A percentile compares a stretch with the other conserved stretches of the same genome.
Evolutionary conservation across 306 rosid species (phyloP).

Genomic region (Geum urbanum): DNA sequence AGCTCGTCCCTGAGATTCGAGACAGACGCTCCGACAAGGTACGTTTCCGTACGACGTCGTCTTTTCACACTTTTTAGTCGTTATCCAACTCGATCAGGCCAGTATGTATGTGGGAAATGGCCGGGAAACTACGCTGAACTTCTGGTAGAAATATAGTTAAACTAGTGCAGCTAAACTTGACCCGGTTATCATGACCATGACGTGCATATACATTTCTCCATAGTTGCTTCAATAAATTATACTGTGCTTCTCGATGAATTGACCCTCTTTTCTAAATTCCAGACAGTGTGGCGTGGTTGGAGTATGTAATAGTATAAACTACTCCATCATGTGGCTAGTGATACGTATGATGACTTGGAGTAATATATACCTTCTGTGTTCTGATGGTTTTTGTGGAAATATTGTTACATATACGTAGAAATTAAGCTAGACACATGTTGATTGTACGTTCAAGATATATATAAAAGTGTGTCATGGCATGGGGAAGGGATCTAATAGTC

Average conservation of each 20-base stretch:
- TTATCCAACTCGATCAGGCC: conserved; percentile 3
- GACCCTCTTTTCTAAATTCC: background rate
- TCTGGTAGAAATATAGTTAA: background rate
- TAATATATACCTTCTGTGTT: too few species aligned
- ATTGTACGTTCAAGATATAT: background rate
- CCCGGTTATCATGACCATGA: conserved; percentile 43
- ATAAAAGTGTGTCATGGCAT: too few species aligned
- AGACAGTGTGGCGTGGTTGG: conserved; percentile 7
- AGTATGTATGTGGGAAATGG: background rate
- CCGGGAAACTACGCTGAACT: background rate
- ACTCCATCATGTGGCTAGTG: background rate
- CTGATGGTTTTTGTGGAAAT: background rate
- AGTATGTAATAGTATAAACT: background rate
- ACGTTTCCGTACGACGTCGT: background rate
- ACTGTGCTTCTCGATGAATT: conserved; percentile 4
- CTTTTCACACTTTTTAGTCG: background rate
- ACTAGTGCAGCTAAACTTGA: conserved; percentile 36
- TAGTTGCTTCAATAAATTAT: background rate
- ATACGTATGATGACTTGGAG: too few species aligned
- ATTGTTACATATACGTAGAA: background rate
- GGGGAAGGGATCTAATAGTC: conserved; percentile 2
- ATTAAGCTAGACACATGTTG: background rate
- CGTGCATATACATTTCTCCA: conserved; percentile 5
- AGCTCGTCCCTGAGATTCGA: conserved; percentile 94
- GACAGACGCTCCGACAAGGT: conserved; percentile 89